Evolutionary conservation across 2,329 filamentous ascomycete genomes (phyloP), one percentile per base, ranked within the genome.

Genomic region (Lachnellula suecica): DNA sequence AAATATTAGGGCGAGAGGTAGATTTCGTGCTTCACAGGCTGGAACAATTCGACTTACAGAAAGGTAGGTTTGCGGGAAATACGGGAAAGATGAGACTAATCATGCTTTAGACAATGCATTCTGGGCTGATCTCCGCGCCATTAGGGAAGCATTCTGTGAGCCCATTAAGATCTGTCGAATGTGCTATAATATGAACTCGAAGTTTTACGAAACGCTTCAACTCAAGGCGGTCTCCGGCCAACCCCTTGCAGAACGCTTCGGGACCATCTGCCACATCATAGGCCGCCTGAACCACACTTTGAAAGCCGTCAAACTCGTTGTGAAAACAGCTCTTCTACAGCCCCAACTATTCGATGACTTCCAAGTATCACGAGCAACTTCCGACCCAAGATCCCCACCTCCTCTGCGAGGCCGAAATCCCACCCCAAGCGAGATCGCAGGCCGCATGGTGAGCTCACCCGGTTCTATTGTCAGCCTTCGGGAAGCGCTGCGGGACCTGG

Each of bases 231-330:
- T n/a, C n/a, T n/a, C n/a, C 10, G 20, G 20, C 7, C 6, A 41
- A 47, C 19, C 25, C 37, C 11, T 4, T 27, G 38, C 34, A 8
- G 13, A n/a, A 22, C 34, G 20, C 0, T 74, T 74, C 50, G 50
- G 55, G 4, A 37, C 44, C 3, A 63, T 71, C 4, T 62, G 65
- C 4, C 78, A 80, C 57, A 66, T 68, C 29, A 60, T 81, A 7
- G 75, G 77, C 2, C 68, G 76, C 1, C 59, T 81, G 2, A 72
- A 71, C n/a, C 63, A 73, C 20, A 72, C 73, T 47, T 61, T 74
- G 2, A 68, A 74, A 9, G 70, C 72, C 1, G 63, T 69, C 0
- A 65, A 67, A 4, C 56, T 70, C 8, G 64, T 81, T 1, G 44
- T 78, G 1, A 56, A 66, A 6, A 68, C 72, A 46, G 61, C 66